Conservation (phyloP, 164 flowering plant genomes). For the Saururus chinensis region DNA sequence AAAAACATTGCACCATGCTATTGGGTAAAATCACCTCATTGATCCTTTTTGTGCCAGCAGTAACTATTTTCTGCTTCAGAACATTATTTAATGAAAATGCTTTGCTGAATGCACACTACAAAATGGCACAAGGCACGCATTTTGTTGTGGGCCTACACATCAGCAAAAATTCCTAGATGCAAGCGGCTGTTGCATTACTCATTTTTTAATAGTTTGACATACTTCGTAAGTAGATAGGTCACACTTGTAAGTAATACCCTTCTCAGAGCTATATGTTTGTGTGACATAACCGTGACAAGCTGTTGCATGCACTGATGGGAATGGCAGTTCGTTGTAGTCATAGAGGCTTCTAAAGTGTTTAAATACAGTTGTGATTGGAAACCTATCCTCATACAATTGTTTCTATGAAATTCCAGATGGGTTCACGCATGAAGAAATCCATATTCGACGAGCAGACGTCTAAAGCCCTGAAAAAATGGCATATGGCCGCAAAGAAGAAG, state of each 20-base stretch:
- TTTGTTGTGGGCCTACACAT: too few species aligned
- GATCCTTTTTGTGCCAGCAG: too few species aligned
- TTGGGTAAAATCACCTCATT: neutral
- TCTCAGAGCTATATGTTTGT: neutral
- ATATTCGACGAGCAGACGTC: conserved; percentile 83
- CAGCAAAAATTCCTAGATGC: too few species aligned
- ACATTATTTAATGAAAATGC: too few species aligned
- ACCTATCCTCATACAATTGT: neutral
- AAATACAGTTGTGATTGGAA: neutral
- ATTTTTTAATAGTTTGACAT: neutral
- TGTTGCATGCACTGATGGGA: neutral
- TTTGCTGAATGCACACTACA: too few species aligned
- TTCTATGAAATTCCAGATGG: conserved; percentile 46
- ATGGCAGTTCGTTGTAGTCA: neutral
- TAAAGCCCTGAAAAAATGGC: conserved; percentile 80
- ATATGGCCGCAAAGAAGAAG: conserved; percentile 49
- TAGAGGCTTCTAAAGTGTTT: neutral
- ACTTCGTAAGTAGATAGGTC: neutral
- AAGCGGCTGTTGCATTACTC: neutral
- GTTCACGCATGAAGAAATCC: conserved; percentile 80
- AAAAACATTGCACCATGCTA: neutral
- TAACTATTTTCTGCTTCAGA: too few species aligned
- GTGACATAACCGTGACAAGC: neutral
- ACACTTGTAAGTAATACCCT: neutral
- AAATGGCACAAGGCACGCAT: too few species aligned